Evolutionary conservation across 2,329 filamentous ascomycete genomes (phyloP), one percentile per base, ranked within the genome.

Genomic region (Pseudogymnoascus pannorum): DNA sequence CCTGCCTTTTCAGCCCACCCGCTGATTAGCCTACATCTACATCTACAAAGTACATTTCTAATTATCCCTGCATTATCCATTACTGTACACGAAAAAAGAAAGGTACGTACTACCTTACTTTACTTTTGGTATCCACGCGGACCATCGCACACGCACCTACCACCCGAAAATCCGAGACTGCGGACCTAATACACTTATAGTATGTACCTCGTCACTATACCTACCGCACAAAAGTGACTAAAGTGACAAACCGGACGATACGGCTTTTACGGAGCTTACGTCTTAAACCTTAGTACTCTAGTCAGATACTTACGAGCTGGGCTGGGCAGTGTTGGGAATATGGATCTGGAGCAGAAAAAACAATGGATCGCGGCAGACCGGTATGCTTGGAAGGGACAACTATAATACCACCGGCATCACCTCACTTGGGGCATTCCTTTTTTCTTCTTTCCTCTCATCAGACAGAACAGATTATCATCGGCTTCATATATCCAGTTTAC

Each of bases 321-420:
- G 40, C 40, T 48, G 40, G 40, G 40, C 40, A 48, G 20, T 48
- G 40, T 48, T 48, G 40, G 40, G 40, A 48, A 5, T 38, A 14
- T n/a, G 2, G 33, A 38, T 29, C 7, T n/a, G n/a, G n/a, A 35
- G 5, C 4, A 16, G 16, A 14, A 44, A 48, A 48, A 48, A 48
- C 6, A 48, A 48, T 48, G 42, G 42, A 48, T 48, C 42, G 42
- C 42, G 42, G 42, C 42, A n/a, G n/a, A 20, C 36, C 36, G 36
- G 6, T 11, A 6, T 38, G 35, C 11, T 2, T 38, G 35, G 1
- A 8, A 16, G n/a, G 5, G 40, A 48, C 22, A 24, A 48, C 5
- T 48, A 48, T 48, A 48, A 48, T 48, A 48, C 42, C 42, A 48
- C 22, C 42, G 42, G 22, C 42, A 48, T 48, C 42, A 48, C 42